These are phyloP conservation scores for Decorospora gaudefroyi DNA, from an alignment of 2,329 filamentous ascomycete species.

Conservation along the genomic window DNA sequence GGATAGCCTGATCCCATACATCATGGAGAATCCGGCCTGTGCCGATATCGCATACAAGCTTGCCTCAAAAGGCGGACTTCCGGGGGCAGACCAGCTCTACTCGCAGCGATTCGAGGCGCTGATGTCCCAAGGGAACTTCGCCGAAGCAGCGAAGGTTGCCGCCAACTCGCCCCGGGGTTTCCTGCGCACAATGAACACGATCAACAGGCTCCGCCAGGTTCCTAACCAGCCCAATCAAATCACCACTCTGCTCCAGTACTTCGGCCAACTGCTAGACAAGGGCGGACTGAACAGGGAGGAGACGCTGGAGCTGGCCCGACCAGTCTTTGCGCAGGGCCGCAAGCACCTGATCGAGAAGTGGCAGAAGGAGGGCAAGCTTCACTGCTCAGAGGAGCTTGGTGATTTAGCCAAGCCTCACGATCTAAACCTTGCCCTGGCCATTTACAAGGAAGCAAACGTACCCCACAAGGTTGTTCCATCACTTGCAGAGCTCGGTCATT, in stretches of 20 bases:
- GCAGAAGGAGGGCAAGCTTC: slow-evolving; percentile 93
- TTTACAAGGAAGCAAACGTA: slow-evolving; percentile 89
- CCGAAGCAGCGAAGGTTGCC: slow-evolving; percentile 90
- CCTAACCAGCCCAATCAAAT: slow-evolving; percentile 82
- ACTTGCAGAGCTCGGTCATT: slow-evolving; percentile 93
- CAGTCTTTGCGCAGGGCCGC: slow-evolving; percentile 88
- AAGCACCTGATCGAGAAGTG: slow-evolving; percentile 98
- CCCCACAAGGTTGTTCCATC: slow-evolving; percentile 94
- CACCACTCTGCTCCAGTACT: slow-evolving; percentile 95
- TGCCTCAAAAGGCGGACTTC: slow-evolving; percentile 88
- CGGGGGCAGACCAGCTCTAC: slow-evolving; percentile 92
- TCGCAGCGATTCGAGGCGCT: slow-evolving; percentile 90
- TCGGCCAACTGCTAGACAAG: slow-evolving; percentile 96
- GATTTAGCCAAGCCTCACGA: slow-evolving; percentile 92
- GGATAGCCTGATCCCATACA: slow-evolving; percentile 85
- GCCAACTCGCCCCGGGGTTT: slow-evolving; percentile 97
- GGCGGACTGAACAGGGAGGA: slow-evolving; percentile 90
- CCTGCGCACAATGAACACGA: slow-evolving; percentile 89
- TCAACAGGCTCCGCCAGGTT: slow-evolving; percentile 90
- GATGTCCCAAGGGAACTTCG: slow-evolving; percentile 76
- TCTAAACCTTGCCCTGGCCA: slow-evolving; percentile 79
- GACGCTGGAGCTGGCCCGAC: slow-evolving; percentile 88
- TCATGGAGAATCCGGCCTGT: slow-evolving; percentile 95
- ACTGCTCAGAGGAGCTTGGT: slow-evolving; percentile 94
- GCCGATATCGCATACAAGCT: slow-evolving; percentile 93